phyloP scores from a whole-genome alignment of 2,329 filamentous ascomycete species.

The Ophiostoma sp. region DNA sequence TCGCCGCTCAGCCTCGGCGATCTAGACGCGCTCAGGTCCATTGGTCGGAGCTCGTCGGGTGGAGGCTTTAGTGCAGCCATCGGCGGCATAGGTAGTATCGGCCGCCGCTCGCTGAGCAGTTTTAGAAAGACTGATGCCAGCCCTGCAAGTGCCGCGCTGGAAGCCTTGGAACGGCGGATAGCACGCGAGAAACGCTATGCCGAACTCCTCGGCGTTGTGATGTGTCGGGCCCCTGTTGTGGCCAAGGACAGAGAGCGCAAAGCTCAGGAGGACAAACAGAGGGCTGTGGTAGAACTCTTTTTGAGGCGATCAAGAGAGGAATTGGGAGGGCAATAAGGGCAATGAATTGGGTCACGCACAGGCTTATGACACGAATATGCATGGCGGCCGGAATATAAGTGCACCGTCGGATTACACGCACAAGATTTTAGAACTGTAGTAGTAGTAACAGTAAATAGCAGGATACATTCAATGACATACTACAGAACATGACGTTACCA shows the following conservation, averaged over 20 bases:
- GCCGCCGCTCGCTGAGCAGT: constrained; percentile 45
- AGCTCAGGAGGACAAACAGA: constrained; percentile 62
- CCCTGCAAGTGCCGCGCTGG: constrained; percentile 23
- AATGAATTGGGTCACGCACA: neutral
- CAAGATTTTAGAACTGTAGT: neutral
- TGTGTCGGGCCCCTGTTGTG: constrained; percentile 54
- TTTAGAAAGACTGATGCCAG: constrained; percentile 27
- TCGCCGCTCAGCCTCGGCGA: constrained; percentile 43
- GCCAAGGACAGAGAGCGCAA: constrained; percentile 57
- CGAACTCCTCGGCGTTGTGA: constrained; percentile 61
- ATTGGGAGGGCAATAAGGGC: constrained; percentile 4
- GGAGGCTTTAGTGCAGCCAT: constrained; percentile 27
- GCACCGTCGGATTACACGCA: neutral
- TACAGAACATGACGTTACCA: neutral
- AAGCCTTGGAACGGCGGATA: constrained; percentile 55
- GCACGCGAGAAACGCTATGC: constrained; percentile 63
- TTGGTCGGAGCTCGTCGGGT: constrained; percentile 4
- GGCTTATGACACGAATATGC: neutral
- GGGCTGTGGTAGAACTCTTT: constrained; percentile 70
- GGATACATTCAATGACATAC: neutral
- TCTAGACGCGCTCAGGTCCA: constrained; percentile 37
- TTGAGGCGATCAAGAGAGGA: constrained; percentile 39
- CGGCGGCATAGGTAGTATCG: constrained; percentile 27
- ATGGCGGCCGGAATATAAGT: neutral
- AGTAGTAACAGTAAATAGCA: neutral